These are phyloP conservation scores for Dactylorhiza incarnata DNA, from an alignment of 106 monocot species.

Conservation along the genomic window DNA sequence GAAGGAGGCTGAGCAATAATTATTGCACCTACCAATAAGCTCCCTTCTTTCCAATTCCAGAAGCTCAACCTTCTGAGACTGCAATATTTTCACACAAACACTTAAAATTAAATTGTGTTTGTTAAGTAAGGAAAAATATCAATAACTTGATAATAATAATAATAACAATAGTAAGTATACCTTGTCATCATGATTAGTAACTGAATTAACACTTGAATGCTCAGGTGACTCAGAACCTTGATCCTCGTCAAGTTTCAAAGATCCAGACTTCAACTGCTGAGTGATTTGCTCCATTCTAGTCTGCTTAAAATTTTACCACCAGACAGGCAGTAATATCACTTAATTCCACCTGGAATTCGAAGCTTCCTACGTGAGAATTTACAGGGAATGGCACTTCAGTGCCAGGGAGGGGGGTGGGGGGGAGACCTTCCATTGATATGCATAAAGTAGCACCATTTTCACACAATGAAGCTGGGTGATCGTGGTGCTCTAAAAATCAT, in stretches of 20 bases:
- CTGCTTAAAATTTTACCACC: constrained; percentile 70
- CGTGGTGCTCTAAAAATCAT: not conserved
- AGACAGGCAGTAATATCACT: constrained; percentile 80
- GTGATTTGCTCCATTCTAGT: constrained; percentile 91
- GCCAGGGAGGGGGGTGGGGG: constrained; percentile 3
- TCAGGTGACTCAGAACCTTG: constrained; percentile 32
- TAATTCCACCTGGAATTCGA: constrained; percentile 85
- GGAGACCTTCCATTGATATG: constrained; percentile 12
- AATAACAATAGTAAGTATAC: constrained; percentile 21
- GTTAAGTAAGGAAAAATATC: not conserved
- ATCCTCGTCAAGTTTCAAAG: constrained; percentile 44
- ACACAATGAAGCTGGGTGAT: not conserved
- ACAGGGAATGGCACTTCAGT: constrained; percentile 14
- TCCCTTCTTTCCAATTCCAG: constrained; percentile 84
- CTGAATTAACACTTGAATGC: constrained; percentile 25
- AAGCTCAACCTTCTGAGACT: constrained; percentile 30
- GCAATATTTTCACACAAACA: constrained; percentile 13
- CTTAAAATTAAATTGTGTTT: not conserved
- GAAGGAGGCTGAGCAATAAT: not conserved
- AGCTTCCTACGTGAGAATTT: constrained; percentile 65
- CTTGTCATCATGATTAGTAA: constrained; percentile 25
- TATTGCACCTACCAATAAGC: constrained; percentile 54
- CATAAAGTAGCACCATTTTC: constrained; percentile 9
- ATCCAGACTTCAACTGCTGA: constrained; percentile 56
- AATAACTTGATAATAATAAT: not conserved